Conservation (phyloP, 1,139 yeast species). For the Saccharomyces hybrid region DNA sequence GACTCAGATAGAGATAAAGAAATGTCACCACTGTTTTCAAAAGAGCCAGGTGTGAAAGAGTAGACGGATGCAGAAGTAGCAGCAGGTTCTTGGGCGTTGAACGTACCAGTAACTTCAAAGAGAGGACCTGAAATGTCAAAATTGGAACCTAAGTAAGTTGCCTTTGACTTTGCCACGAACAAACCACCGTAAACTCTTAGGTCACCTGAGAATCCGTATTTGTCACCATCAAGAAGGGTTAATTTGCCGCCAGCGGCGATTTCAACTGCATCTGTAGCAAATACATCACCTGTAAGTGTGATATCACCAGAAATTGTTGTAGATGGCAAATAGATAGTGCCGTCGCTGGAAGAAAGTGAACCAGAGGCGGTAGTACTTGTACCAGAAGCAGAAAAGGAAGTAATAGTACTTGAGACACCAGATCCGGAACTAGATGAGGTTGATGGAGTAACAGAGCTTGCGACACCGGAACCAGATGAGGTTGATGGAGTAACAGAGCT, state of each 20-base stretch:
- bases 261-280: neutral
- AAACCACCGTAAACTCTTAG: slow-evolving; percentile 1
- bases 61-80: no score
- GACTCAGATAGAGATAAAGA: no score
- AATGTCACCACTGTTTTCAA: no score
- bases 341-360: neutral
- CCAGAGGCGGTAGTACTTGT: neutral
- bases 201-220: slow-evolving; percentile 1
- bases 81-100: no score
- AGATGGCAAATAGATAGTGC: neutral
- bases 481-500: no score
- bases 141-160: neutral
- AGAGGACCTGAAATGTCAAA: neutral
- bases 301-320: neutral
- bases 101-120: neutral
- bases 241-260: slow-evolving; percentile 1
- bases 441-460: no score
- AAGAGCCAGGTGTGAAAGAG: no score
- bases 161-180: neutral
- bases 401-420: neutral
- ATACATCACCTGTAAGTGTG: slow-evolving; percentile 2
- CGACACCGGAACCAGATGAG: no score
- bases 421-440: no score
- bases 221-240: neutral
- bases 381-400: neutral